Conservation (phyloP, 2,329 filamentous ascomycete genomes). For the Tolypocladium tropicale region DNA sequence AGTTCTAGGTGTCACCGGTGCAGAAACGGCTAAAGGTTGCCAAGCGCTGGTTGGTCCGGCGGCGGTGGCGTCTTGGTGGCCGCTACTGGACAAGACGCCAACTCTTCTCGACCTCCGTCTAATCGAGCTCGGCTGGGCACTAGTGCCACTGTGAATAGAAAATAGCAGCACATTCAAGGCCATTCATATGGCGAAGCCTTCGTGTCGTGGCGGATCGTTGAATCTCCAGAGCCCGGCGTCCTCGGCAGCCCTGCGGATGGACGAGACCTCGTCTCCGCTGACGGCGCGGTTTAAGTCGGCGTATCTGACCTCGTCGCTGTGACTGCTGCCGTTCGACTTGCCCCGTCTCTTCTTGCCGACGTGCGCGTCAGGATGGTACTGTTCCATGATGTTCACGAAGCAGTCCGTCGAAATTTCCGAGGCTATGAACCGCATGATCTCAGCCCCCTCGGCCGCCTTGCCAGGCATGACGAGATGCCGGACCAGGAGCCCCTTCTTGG, state of each 20-base stretch:
- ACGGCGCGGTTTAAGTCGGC: slow-evolving; percentile 64
- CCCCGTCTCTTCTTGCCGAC: slow-evolving; percentile 56
- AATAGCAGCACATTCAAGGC: not conserved
- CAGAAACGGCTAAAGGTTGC: not conserved
- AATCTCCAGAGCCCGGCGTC: slow-evolving; percentile 71
- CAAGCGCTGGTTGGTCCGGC: not conserved
- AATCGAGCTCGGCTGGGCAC: not conserved
- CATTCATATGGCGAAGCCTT: slow-evolving; percentile 38
- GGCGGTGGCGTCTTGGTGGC: not conserved
- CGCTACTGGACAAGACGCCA: not conserved
- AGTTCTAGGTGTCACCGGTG: not conserved
- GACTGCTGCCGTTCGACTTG: slow-evolving; percentile 10
- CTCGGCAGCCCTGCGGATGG: slow-evolving; percentile 57
- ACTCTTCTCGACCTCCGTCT: not conserved
- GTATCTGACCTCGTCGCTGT: slow-evolving; percentile 48
- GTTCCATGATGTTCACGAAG: slow-evolving; percentile 84
- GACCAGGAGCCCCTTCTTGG: slow-evolving; percentile 65
- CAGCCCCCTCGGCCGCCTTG: slow-evolving; percentile 58
- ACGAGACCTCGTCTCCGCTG: slow-evolving; percentile 49
- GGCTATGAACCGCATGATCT: slow-evolving; percentile 70
- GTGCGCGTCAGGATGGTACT: slow-evolving; percentile 72
- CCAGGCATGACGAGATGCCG: slow-evolving; percentile 81
- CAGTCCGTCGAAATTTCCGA: slow-evolving; percentile 61
- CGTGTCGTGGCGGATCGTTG: slow-evolving; percentile 49
- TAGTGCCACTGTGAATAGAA: not conserved